These are phyloP conservation scores for Exophiala sideris DNA, from an alignment of 2,329 filamentous ascomycete species.

Conservation along the genomic window DNA sequence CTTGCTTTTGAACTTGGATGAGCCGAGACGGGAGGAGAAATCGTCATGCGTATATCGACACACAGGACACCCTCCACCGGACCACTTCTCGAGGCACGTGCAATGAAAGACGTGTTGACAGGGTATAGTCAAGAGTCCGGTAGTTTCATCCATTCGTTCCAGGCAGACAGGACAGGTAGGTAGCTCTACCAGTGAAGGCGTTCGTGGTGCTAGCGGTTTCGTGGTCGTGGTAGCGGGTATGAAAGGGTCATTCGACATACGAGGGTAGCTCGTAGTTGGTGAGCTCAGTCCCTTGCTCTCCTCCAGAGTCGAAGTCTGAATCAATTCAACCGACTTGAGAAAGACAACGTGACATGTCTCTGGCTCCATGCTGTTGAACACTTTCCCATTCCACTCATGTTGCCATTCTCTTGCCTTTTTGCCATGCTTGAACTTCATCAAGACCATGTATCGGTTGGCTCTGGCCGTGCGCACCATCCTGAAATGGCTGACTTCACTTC, in stretches of 20 bases:
- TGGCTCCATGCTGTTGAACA: constrained; percentile 91
- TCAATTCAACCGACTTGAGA: constrained; percentile 85
- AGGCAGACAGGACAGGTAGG: constrained; percentile 95
- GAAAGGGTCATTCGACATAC: constrained; percentile 63
- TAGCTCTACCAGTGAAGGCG: constrained; percentile 81
- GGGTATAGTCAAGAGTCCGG: constrained; percentile 87
- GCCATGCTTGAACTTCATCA: constrained; percentile 85
- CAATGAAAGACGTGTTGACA: constrained; percentile 99
- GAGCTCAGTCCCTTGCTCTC: constrained; percentile 33
- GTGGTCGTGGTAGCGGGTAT: constrained; percentile 52
- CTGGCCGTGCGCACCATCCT: constrained; percentile 86
- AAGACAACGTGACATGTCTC: constrained; percentile 95
- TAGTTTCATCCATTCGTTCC: constrained; percentile 97
- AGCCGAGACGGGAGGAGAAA: constrained; percentile 34
- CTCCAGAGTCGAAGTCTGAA: constrained; percentile 50
- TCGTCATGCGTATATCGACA: constrained; percentile 80
- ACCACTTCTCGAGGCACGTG: constrained; percentile 93
- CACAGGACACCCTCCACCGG: constrained; percentile 87
- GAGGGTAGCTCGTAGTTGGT: constrained; percentile 52
- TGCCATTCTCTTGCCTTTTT: constrained; percentile 75
- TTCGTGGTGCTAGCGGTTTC: constrained; percentile 68
- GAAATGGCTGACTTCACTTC: constrained; percentile 85
- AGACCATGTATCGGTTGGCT: constrained; percentile 88
- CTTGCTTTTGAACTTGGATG: constrained; percentile 26
- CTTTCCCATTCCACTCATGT: constrained; percentile 82